Percentiles rank a stretch among this genome's conserved stretches.
Evolutionary conservation across 2,329 filamentous ascomycete genomes (phyloP).

Genomic region (Apiospora rasikravindrae): DNA sequence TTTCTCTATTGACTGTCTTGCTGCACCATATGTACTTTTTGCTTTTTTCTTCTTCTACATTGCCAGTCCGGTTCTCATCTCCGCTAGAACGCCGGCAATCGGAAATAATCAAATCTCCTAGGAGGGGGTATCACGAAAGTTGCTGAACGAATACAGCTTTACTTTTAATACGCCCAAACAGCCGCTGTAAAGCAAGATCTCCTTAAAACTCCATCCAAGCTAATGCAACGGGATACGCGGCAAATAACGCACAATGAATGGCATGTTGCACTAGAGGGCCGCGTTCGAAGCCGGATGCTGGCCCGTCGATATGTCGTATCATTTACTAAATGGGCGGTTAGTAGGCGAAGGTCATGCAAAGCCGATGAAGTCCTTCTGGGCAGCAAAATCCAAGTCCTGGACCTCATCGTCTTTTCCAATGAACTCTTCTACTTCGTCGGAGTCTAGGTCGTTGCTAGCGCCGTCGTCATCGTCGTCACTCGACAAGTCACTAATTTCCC

Average conservation of each 20-base stretch:
- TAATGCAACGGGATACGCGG: neutral
- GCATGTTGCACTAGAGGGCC: neutral
- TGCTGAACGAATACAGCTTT: conserved; percentile 12
- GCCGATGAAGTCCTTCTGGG: conserved; percentile 65
- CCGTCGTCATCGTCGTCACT: conserved; percentile 76
- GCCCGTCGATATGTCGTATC: neutral
- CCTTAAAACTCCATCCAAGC: conserved; percentile 9
- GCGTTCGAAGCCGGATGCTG: neutral
- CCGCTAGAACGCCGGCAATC: neutral
- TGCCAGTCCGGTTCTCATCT: conserved; percentile 23
- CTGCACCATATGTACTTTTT: conserved; percentile 22
- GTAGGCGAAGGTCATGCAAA: conserved; percentile 38
- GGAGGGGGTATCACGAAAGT: conserved; percentile 16
- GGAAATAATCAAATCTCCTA: conserved; percentile 25
- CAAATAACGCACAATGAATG: neutral
- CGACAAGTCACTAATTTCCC: conserved; percentile 71
- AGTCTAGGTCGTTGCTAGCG: conserved; percentile 80
- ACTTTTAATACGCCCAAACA: conserved; percentile 15
- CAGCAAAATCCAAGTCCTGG: conserved; percentile 60
- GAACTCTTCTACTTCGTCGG: conserved; percentile 73
- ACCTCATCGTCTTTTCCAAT: conserved; percentile 57
- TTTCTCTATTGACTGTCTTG: neutral
- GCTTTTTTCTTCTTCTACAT: conserved; percentile 20
- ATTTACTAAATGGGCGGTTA: conserved; percentile 13
- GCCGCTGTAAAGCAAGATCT: neutral